A percentile compares a stretch with the other conserved stretches of the same genome.
phyloP scores from a whole-genome alignment of 2,329 filamentous ascomycete species.

The Aaosphaeria pasadenensis region DNA sequence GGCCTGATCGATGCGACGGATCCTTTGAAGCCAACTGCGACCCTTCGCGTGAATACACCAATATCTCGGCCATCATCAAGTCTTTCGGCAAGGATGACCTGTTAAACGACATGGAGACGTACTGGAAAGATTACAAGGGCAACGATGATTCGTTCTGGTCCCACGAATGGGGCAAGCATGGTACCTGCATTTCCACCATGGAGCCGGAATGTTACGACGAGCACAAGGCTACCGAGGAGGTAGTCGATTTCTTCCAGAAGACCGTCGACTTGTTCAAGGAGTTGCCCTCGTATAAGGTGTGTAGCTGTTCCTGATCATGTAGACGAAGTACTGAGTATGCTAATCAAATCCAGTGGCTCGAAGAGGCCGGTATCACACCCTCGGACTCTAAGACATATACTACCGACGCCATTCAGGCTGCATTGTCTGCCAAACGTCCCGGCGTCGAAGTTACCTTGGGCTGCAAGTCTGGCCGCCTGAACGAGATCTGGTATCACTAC shows the following conservation, averaged over 20 bases:
- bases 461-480: conserved; percentile 48
- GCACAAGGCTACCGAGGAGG: conserved; percentile 59
- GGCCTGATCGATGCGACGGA: conserved; percentile 62
- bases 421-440: conserved; percentile 52
- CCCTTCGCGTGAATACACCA: conserved; percentile 57
- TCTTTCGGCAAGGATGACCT: conserved; percentile 54
- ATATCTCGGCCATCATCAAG: conserved; percentile 62
- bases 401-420: conserved; percentile 56
- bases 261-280: conserved; percentile 64
- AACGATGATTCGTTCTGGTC: conserved; percentile 65
- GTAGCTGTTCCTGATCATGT: conserved; percentile 1
- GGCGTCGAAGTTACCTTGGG: conserved; percentile 60
- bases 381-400: conserved; percentile 58
- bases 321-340: background rate
- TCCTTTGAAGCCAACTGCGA: conserved; percentile 68
- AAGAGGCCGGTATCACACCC: conserved; percentile 59
- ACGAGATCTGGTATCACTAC: conserved; percentile 63
- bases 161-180: conserved; percentile 71
- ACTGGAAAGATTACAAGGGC: conserved; percentile 69
- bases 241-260: conserved; percentile 66
- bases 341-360: conserved; percentile 47
- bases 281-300: conserved; percentile 61
- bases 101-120: conserved; percentile 65
- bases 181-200: conserved; percentile 70
- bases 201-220: conserved; percentile 61